These are phyloP conservation scores for Populus hybrid DNA, from an alignment of 441 rosid genomes.

Conservation along the genomic window DNA sequence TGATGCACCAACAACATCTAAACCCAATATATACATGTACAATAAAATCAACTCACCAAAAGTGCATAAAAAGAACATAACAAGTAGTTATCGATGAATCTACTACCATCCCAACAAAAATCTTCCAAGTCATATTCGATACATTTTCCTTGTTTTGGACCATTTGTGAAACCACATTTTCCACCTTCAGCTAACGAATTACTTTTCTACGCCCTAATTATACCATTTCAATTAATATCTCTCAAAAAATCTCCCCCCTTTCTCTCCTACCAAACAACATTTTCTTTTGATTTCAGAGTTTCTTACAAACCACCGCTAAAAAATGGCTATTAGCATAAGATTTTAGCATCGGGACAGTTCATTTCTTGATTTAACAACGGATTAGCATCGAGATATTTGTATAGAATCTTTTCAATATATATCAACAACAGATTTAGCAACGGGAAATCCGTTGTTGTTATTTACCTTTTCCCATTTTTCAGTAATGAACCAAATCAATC, in stretches of 20 bases:
- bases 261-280: neutral
- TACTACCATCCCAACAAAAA: neutral
- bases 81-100: neutral
- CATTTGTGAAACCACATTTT: neutral
- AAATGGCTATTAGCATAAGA: no score
- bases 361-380: no score
- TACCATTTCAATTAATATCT: neutral
- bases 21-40: neutral
- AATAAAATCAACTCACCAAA: neutral
- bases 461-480: no score
- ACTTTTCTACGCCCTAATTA: neutral
- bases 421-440: no score
- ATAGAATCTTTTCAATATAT: no score
- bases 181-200: neutral
- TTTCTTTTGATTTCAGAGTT: neutral
- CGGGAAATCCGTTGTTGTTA: no score
- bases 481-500: neutral
- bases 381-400: no score
- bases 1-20: constrained; percentile 12
- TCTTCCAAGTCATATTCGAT: neutral
- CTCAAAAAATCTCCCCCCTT: neutral
- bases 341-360: no score
- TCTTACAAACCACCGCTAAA: neutral
- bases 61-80: neutral
- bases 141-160: neutral